phyloP scores from a whole-genome alignment of 257 asterid species.

The Jaltomata sinuosa region DNA sequence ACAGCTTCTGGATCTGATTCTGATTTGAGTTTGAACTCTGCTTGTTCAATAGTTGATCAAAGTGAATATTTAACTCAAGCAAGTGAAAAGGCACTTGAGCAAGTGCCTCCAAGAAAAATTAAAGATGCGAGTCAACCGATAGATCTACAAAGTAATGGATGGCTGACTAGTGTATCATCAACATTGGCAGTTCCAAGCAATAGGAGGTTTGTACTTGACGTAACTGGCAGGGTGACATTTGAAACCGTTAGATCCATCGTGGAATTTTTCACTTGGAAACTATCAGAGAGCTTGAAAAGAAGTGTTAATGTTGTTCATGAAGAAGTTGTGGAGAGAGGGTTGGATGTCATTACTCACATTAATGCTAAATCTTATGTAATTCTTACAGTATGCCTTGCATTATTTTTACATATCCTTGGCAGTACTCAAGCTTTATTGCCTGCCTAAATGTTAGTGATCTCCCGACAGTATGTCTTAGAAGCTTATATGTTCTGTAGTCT shows the following conservation, averaged over 20 bases:
- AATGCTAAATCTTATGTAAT: constrained; percentile 74
- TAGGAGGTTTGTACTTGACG: constrained; percentile 69
- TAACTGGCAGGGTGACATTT: constrained; percentile 89
- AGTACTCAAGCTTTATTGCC: constrained; percentile 47
- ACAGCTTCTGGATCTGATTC: constrained; percentile 48
- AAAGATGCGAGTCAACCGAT: constrained; percentile 14
- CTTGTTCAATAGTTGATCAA: constrained; percentile 24
- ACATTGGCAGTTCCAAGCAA: constrained; percentile 82
- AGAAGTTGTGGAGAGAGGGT: constrained; percentile 63
- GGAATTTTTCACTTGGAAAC: constrained; percentile 56
- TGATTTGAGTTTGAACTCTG: constrained; percentile 7
- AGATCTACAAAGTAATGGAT: constrained; percentile 42
- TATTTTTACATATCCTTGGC: constrained; percentile 56
- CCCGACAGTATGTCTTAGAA: background rate
- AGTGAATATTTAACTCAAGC: constrained; percentile 18
- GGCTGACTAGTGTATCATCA: constrained; percentile 72
- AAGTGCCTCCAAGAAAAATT: constrained; percentile 20
- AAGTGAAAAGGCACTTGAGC: constrained; percentile 17
- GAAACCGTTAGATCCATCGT: constrained; percentile 70
- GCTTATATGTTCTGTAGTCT: background rate
- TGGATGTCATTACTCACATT: constrained; percentile 61
- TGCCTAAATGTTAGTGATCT: constrained; percentile 28
- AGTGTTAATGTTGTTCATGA: constrained; percentile 51
- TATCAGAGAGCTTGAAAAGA: constrained; percentile 46
- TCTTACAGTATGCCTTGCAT: constrained; percentile 63